Conservation (phyloP, 2,329 filamentous ascomycete genomes). For the Penicillium sumatraense region DNA sequence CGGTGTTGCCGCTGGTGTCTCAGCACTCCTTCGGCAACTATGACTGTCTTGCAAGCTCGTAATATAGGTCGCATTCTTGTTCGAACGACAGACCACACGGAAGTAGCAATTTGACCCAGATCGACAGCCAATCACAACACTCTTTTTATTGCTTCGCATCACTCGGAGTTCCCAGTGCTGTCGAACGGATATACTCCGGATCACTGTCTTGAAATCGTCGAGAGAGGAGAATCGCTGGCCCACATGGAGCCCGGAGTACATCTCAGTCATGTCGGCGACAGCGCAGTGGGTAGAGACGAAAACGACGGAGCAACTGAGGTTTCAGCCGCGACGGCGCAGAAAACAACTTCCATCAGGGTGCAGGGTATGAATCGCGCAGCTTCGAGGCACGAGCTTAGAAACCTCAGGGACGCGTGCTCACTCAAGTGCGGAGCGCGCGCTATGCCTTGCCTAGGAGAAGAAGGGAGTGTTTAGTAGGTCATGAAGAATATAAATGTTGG, state of each 20-base stretch:
- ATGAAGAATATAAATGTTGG: constrained; percentile 2
- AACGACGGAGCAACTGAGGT: constrained; percentile 19
- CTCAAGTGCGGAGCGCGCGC: constrained; percentile 17
- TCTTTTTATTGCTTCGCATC: constrained; percentile 46
- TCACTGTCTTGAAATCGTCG: constrained; percentile 44
- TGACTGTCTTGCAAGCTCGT: constrained; percentile 45
- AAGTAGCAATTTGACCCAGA: constrained; percentile 45
- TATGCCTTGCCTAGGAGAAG: too few relatives aligned
- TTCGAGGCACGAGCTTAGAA: constrained; percentile 4
- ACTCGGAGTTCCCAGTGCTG: constrained; percentile 48
- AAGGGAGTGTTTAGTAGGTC: constrained; percentile 14
- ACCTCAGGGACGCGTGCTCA: constrained; percentile 1
- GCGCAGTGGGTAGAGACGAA: constrained; percentile 13
- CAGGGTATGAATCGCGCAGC: constrained; percentile 9
- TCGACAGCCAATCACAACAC: constrained; percentile 46
- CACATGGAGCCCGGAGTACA: constrained; percentile 45
- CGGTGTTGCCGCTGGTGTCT: constrained; percentile 36
- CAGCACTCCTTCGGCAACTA: constrained; percentile 39
- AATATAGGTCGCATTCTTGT: constrained; percentile 47
- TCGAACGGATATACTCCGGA: constrained; percentile 46
- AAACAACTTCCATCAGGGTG: constrained; percentile 33
- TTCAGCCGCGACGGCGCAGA: constrained; percentile 18
- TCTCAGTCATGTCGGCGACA: constrained; percentile 39
- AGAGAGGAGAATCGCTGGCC: constrained; percentile 44
- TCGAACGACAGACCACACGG: constrained; percentile 46